These are phyloP conservation scores for Alternaria alternata DNA, from an alignment of 2,329 filamentous ascomycete species.

Conservation along the genomic window DNA sequence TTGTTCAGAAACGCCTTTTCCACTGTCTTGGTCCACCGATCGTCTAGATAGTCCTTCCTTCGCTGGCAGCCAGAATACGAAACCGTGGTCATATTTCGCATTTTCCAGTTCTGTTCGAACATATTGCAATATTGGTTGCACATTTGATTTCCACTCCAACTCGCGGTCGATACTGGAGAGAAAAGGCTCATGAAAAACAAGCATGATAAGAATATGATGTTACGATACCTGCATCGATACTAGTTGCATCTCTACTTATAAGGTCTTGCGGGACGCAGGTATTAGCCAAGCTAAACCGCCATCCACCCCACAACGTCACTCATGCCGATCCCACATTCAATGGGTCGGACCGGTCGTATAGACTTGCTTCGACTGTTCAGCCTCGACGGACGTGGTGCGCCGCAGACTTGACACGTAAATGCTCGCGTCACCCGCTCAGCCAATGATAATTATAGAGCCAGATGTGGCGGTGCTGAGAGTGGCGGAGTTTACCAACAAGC, in stretches of 20 bases:
- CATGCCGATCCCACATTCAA: not conserved
- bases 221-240: not conserved
- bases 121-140: conserved; percentile 18
- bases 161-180: conserved; percentile 6
- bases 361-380: not conserved
- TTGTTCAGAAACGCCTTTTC: conserved; percentile 43
- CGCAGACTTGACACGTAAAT: conserved; percentile 1
- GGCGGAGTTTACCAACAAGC: conserved; percentile 3
- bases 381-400: not conserved
- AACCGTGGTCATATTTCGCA: conserved; percentile 35
- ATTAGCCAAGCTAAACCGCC: not conserved
- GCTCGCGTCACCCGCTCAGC: conserved; percentile 8
- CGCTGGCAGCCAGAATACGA: conserved; percentile 45
- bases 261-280: not conserved
- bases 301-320: not conserved
- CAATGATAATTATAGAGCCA: conserved; percentile 14
- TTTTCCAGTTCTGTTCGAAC: conserved; percentile 20
- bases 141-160: conserved; percentile 6
- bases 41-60: conserved; percentile 36
- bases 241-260: conserved; percentile 1
- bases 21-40: conserved; percentile 39
- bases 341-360: not conserved
- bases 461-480: conserved; percentile 9
- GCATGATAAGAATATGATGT: not conserved
- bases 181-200: not conserved